Conservation (phyloP, 768 basidiomycete species). For the Lyophyllum semitale region DNA sequence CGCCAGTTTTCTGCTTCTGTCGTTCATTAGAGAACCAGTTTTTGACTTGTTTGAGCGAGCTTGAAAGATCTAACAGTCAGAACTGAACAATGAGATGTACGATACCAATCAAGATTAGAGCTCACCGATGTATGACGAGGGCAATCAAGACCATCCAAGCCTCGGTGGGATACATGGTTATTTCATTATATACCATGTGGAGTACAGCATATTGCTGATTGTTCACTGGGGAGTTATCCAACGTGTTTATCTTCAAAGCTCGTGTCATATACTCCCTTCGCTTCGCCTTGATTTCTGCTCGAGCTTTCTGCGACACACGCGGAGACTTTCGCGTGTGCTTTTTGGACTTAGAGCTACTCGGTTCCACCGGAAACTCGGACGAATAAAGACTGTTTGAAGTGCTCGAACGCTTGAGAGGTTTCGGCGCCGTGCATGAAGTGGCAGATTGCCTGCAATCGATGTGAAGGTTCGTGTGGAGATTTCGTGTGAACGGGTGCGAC, state of each 20-base stretch:
- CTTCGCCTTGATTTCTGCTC: constrained; percentile 31
- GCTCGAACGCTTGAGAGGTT: constrained; percentile 30
- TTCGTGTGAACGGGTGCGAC: constrained; percentile 15
- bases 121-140: constrained; percentile 56
- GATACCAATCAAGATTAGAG: neutral
- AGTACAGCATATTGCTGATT: constrained; percentile 58
- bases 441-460: constrained; percentile 24
- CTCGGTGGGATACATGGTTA: constrained; percentile 66
- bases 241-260: constrained; percentile 41
- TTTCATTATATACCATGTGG: constrained; percentile 64
- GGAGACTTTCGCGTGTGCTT: constrained; percentile 25
- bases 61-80: constrained; percentile 18
- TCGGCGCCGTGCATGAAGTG: constrained; percentile 18
- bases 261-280: constrained; percentile 36
- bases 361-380: constrained; percentile 17
- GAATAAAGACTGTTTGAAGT: constrained; percentile 25
- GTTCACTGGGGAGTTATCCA: constrained; percentile 60
- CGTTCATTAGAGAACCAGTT: constrained; percentile 73
- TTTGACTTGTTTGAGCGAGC: constrained; percentile 62
- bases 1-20: constrained; percentile 43
- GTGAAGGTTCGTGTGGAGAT: constrained; percentile 26
- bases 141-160: constrained; percentile 63
- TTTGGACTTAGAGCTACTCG: constrained; percentile 27
- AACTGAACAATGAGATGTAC: neutral
- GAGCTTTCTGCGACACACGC: constrained; percentile 26